Evolutionary conservation across 495 filamentous ascomycete species (phyloP).

Genomic region (Neurospora tetraspora): DNA sequence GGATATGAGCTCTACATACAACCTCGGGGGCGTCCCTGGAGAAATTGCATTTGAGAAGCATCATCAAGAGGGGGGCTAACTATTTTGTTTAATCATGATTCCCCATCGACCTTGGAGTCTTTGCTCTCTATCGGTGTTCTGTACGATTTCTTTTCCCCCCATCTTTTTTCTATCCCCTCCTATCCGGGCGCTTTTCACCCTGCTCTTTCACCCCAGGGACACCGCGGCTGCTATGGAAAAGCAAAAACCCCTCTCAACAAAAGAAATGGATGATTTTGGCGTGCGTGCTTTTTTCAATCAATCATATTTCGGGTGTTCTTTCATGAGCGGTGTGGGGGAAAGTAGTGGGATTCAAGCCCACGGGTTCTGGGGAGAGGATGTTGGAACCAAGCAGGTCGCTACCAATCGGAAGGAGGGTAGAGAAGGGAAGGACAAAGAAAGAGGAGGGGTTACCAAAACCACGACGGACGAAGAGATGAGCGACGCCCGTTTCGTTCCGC

Average conservation of each 20-base stretch:
- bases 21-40: constrained; percentile 6
- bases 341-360: neutral
- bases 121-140: constrained; percentile 14
- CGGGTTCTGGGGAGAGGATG: neutral
- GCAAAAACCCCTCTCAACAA: neutral
- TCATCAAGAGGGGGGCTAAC: constrained; percentile 13
- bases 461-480: constrained; percentile 3
- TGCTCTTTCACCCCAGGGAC: neutral
- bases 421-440: neutral
- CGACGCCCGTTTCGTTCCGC: neutral
- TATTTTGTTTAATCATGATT: constrained; percentile 35
- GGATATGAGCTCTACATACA: neutral
- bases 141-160: constrained; percentile 14
- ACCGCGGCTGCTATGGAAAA: constrained; percentile 1
- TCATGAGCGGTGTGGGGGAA: neutral
- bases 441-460: neutral
- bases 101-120: constrained; percentile 10
- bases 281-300: neutral
- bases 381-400: neutral
- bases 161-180: constrained; percentile 10
- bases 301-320: neutral
- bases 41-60: constrained; percentile 14
- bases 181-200: constrained; percentile 1
- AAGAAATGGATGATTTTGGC: neutral
- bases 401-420: neutral